phyloP scores from a whole-genome alignment of 129 eudicot species.

The Lactuca sativa region DNA sequence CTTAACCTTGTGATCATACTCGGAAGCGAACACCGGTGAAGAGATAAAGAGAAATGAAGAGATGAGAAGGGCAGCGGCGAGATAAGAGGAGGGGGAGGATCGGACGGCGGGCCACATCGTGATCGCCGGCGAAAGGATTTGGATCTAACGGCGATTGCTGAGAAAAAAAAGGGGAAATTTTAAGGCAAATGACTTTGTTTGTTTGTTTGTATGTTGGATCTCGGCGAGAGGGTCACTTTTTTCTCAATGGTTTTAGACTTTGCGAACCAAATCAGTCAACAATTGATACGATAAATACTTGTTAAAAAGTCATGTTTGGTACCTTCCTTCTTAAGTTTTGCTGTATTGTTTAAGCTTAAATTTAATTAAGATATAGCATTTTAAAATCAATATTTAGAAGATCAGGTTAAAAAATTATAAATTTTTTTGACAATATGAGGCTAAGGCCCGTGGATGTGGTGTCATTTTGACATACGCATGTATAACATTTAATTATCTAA shows the following conservation, averaged over 20 bases:
- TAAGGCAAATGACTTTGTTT: slow-evolving; percentile 11
- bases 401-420: too few species aligned
- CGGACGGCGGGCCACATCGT: slow-evolving; percentile 61
- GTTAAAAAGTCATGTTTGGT: slow-evolving; percentile 7
- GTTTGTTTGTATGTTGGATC: slow-evolving; percentile 17
- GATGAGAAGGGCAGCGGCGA: slow-evolving; percentile 25
- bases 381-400: too few species aligned
- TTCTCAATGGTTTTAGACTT: slow-evolving; percentile 22
- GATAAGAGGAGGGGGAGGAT: slow-evolving; percentile 31
- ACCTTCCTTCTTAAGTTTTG: slow-evolving; percentile 17
- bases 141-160: slow-evolving; percentile 47
- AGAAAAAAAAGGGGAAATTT: slow-evolving; percentile 20
- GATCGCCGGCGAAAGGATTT: slow-evolving; percentile 53
- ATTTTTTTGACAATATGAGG: too few species aligned
- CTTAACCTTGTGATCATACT: slow-evolving; percentile 79
- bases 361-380: too few species aligned
- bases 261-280: slow-evolving; percentile 17
- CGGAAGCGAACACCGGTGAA: slow-evolving; percentile 69
- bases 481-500: too few species aligned
- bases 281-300: neutral
- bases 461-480: too few species aligned
- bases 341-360: neutral
- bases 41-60: slow-evolving; percentile 26
- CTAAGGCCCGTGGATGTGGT: too few species aligned
- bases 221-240: slow-evolving; percentile 19